Evolutionary conservation across 495 filamentous ascomycete genomes (phyloP).

Genomic region (Mytilinidion resinicola): DNA sequence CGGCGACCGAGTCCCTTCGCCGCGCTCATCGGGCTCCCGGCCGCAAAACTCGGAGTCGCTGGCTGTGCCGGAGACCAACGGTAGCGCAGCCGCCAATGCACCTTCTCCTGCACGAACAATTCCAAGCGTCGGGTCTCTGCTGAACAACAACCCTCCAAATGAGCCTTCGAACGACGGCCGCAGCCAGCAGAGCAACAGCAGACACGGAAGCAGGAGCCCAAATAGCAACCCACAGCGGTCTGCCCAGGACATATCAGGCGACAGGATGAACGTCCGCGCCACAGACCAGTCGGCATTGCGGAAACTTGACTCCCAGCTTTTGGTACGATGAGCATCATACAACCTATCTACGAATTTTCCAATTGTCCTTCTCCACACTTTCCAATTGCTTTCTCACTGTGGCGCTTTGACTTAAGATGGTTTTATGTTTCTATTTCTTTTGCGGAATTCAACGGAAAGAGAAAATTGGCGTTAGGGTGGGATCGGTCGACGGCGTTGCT

Average conservation of each 20-base stretch:
- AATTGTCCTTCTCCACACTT: too few species aligned
- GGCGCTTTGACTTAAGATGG: too few species aligned
- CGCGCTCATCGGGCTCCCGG: conserved; percentile 10
- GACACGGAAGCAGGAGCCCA: conserved; percentile 34
- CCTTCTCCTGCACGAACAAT: conserved; percentile 39
- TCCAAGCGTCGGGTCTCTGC: conserved; percentile 47
- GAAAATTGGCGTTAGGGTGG: too few species aligned
- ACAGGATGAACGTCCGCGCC: neutral
- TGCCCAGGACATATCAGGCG: neutral
- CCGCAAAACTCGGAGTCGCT: conserved; percentile 13
- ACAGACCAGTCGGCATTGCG: neutral
- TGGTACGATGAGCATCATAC: neutral
- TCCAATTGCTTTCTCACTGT: too few species aligned
- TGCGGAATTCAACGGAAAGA: too few species aligned
- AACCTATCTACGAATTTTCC: too few species aligned
- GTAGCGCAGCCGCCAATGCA: conserved; percentile 28
- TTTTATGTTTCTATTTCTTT: too few species aligned
- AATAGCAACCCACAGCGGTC: conserved; percentile 16
- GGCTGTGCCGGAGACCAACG: conserved; percentile 25
- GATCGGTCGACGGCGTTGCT: too few species aligned
- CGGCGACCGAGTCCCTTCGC: conserved; percentile 14
- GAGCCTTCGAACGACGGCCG: conserved; percentile 21
- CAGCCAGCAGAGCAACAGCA: conserved; percentile 35
- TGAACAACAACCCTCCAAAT: conserved; percentile 41
- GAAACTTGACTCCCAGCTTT: neutral